A percentile compares a stretch with the other conserved stretches of the same genome.
Conservation (phyloP, 2,329 filamentous ascomycete species). For the Podosphaera leucotricha region DNA sequence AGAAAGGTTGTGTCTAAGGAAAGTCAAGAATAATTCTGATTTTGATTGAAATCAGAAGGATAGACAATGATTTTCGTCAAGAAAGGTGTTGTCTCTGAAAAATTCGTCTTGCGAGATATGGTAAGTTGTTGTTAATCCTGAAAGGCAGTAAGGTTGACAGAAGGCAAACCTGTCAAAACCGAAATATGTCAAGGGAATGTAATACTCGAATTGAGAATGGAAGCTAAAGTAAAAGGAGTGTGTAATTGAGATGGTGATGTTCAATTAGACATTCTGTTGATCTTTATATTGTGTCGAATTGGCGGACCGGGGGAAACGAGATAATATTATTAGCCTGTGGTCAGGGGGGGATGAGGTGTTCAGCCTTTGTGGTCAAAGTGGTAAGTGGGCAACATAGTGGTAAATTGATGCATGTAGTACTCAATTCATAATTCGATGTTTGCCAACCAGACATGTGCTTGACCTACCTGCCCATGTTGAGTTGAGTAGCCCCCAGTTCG, state of each 20-base stretch:
- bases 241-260: neutral
- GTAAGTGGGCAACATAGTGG: neutral
- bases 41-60: neutral
- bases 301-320: neutral
- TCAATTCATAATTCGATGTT: neutral
- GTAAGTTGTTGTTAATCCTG: neutral
- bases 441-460: neutral
- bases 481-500: neutral
- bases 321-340: neutral
- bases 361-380: neutral
- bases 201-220: neutral
- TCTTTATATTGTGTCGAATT: neutral
- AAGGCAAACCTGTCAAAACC: neutral
- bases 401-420: neutral
- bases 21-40: neutral
- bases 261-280: neutral
- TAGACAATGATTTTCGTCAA: neutral
- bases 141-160: neutral
- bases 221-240: neutral
- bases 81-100: neutral
- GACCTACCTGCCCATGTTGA: neutral
- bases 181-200: neutral
- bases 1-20: neutral
- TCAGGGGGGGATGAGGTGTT: neutral
- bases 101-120: neutral